Evolutionary conservation across 2,329 filamentous ascomycete genomes (phyloP).

Genomic region (Periglandula ipomoeae): DNA sequence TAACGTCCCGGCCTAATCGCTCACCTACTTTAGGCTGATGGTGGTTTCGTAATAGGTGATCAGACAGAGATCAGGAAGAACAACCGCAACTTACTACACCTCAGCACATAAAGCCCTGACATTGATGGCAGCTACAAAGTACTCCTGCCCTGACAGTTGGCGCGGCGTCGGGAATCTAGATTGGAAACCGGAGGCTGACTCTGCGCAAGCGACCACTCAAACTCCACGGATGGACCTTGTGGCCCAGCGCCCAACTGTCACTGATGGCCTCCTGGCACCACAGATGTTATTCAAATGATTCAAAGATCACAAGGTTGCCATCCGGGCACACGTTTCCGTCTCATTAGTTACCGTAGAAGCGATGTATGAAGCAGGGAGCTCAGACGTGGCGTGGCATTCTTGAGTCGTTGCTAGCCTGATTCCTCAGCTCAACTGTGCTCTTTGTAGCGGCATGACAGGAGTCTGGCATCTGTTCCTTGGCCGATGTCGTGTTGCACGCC

Average conservation of each 20-base stretch:
- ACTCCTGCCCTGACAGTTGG: not conserved
- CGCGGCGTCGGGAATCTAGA: not conserved
- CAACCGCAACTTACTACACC: too few species aligned
- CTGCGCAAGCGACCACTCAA: conserved; percentile 17
- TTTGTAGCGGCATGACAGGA: not conserved
- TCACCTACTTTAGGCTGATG: too few species aligned
- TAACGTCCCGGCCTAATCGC: not conserved
- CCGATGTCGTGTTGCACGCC: too few species aligned
- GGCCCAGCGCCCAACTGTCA: conserved; percentile 15
- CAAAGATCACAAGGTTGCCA: not conserved
- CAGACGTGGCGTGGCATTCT: not conserved
- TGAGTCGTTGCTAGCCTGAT: not conserved
- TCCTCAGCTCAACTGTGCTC: not conserved
- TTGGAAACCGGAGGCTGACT: not conserved
- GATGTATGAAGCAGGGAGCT: not conserved
- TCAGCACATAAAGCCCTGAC: too few species aligned
- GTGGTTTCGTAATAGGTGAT: too few species aligned
- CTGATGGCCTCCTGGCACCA: conserved; percentile 4
- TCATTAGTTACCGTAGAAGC: not conserved
- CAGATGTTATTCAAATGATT: not conserved
- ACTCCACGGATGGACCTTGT: conserved; percentile 21
- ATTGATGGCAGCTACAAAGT: not conserved
- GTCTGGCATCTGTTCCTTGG: not conserved
- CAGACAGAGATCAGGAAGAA: too few species aligned
- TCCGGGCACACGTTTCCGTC: not conserved